phyloP scores from a whole-genome alignment of 805 yeast genomes.

The Lipomyces sp. region DNA sequence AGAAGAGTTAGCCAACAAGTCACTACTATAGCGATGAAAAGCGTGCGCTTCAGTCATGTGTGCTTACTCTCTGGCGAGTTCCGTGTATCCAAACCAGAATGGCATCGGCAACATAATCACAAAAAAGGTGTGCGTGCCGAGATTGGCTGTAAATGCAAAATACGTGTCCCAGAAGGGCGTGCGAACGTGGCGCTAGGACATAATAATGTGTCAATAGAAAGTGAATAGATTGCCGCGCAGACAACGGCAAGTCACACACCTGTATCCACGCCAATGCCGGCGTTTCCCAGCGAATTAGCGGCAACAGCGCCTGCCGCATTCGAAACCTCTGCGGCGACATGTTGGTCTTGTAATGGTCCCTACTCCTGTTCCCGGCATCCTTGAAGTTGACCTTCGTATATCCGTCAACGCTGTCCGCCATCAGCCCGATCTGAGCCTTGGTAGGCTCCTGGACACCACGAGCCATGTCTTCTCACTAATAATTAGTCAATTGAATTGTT shows the following conservation, averaged over 20 bases:
- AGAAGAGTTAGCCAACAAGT: background rate
- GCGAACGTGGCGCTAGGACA: constrained; percentile 40
- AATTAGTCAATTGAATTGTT: too few relatives aligned
- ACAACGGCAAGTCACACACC: constrained; percentile 19
- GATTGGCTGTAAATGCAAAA: constrained; percentile 81
- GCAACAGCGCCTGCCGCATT: constrained; percentile 53
- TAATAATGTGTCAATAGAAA: too few relatives aligned
- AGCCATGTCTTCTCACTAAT: too few relatives aligned
- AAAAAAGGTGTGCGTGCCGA: constrained; percentile 93
- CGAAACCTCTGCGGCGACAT: constrained; percentile 56
- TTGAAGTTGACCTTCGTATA: constrained; percentile 20
- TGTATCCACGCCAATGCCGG: constrained; percentile 58
- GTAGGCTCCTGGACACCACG: too few relatives aligned
- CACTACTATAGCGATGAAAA: background rate
- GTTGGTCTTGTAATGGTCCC: constrained; percentile 58
- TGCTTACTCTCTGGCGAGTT: constrained; percentile 52
- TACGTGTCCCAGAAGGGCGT: constrained; percentile 58
- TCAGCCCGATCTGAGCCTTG: too few relatives aligned
- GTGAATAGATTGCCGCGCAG: too few relatives aligned
- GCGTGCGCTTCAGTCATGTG: background rate
- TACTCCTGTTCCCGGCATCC: constrained; percentile 76
- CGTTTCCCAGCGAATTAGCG: constrained; percentile 63
- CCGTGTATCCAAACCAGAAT: constrained; percentile 69
- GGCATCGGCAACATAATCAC: constrained; percentile 84
- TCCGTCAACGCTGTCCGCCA: constrained; percentile 23